Base-by-base conservation (phyloP, 1,139 yeast genomes). In the Nematodospora anomalae region DNA sequence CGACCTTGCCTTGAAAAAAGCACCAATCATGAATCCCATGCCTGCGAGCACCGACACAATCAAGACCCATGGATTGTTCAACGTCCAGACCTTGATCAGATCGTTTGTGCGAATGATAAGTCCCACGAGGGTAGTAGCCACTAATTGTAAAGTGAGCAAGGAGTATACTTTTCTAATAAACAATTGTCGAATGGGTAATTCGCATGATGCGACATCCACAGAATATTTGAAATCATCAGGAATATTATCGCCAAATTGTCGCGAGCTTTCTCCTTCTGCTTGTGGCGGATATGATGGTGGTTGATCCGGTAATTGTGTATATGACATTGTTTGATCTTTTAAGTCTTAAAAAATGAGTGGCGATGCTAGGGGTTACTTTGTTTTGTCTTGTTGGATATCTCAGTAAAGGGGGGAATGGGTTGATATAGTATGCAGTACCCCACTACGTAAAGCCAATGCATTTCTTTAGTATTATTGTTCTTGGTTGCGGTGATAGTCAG, bases 191-290 rank as follows among this genome's bases (percentile, higher is more conserved):
- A 88, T 70, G 7, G 84, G 78, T 35, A 86, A 65, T 43, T 83
- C 87, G 62, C 95, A 86, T 21, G 84, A 80, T 5, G 89, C 79
- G 18, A 88, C 95, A 40, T 76, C 74, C 7, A 84, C 85, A 23
- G 86, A 79, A 60, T 83, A 87, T 57, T 88, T 88, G 76, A 87
- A 88, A 60, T 87, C 95, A 52, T 87, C 95, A 3, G 84, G 84
- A 33, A 78, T 52, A 47, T 67, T 59, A 49, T 71, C 76, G 11
- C 70, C 71, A 11, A 53, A 62, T 9, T 50, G 47, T 41, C 74
- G 34, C 25, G 31, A 29, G 11, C 71, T 20, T 22, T 28, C 23
- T 11, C 16, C 23, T 5, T n/a, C 30, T 15, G 25, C 37, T 15
- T 29, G 28, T 23, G 36, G 37, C 5, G 42, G 40, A 27, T 36